Conservation (phyloP, 352 stramenopile species). For the Halophytophthora polymorphica region DNA sequence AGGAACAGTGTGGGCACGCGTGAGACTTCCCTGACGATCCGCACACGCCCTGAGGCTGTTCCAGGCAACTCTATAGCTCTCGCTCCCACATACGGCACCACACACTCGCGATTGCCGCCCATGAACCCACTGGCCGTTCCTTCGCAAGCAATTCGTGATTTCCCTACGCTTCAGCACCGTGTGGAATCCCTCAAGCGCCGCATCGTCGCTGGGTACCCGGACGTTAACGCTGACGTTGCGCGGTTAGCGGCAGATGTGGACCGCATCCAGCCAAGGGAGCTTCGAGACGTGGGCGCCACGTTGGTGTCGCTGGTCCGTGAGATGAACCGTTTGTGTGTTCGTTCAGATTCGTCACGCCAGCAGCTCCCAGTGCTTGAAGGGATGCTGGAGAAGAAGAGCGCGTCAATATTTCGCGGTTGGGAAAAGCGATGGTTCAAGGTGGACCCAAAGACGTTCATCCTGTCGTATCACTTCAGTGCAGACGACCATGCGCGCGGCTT, state of each 20-base stretch:
- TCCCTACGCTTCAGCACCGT: slow-evolving; percentile 44
- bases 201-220: slow-evolving; percentile 31
- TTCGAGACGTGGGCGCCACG: slow-evolving; percentile 36
- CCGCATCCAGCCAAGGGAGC: slow-evolving; percentile 28
- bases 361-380: slow-evolving; percentile 57
- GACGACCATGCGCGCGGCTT: slow-evolving; percentile 65
- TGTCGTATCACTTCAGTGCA: slow-evolving; percentile 68
- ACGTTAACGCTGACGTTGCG: slow-evolving; percentile 40
- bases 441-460: slow-evolving; percentile 59
- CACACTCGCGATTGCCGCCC: slow-evolving; percentile 10
- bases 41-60: slow-evolving; percentile 5
- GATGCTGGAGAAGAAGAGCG: slow-evolving; percentile 74
- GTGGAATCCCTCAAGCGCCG: slow-evolving; percentile 53
- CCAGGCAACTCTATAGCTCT: slow-evolving; percentile 1
- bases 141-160: slow-evolving; percentile 35
- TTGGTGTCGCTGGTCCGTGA: slow-evolving; percentile 62
- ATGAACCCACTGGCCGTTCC: slow-evolving; percentile 2
- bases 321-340: slow-evolving; percentile 44
- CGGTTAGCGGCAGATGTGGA: slow-evolving; percentile 40
- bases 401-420: slow-evolving; percentile 71
- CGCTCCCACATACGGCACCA: slow-evolving; percentile 1
- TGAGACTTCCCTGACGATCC: slow-evolving; percentile 4
- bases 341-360: slow-evolving; percentile 24
- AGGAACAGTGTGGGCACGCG: slow-evolving; percentile 8
- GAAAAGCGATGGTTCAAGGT: slow-evolving; percentile 68